Evolutionary conservation across 2,329 filamentous ascomycete genomes (phyloP), one percentile per base, ranked within the genome.

Genomic region (Aschersonia sp.): DNA sequence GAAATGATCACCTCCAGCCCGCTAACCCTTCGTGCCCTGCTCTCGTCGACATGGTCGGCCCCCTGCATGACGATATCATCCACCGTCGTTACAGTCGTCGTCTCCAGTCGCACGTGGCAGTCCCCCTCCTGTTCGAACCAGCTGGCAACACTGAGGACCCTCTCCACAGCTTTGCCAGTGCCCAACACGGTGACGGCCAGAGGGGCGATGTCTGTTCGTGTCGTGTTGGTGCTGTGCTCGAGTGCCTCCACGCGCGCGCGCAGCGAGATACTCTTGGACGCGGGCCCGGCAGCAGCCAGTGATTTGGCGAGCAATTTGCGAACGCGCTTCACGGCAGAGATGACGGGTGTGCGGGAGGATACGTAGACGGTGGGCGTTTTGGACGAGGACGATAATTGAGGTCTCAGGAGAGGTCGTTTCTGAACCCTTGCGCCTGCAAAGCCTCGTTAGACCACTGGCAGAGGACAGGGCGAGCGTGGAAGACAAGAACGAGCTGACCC

Each of bases 101-200:
- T 86, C 59, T 71, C 68, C 46, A 86, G 57, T 54, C 69, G 65
- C 1, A 87, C 78, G 4, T 62, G 58, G 52, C 77, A 81, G 51
- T 78, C 77, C 9, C 62, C 67, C 61, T 82, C 73, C 47, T 75
- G 70, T 61, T 78, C 73, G 53, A 87, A 86, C 69, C 77, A 83
- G 35, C 75, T 61, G 0, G 77, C 84, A 5, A 88, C 61, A 30
- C 74, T 68, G 50, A 85, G 61, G 1, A 76, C 76, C 61, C 78
- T 79, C 51, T 74, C 69, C 31, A 88, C 80, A 5, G 83, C 84
- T 53, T 73, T 74, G 1, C 84, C 83, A 0, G 80, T 82, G 5
- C 77, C 84, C 47, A 82, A 71, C 2, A 86, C 60, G 10, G 74
- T 67, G 4, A 85, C 79, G n/a, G 40, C 40, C 46, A 48, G 28